Conservation (phyloP, 2,329 filamentous ascomycete species). For the Cordyceps sp. region DNA sequence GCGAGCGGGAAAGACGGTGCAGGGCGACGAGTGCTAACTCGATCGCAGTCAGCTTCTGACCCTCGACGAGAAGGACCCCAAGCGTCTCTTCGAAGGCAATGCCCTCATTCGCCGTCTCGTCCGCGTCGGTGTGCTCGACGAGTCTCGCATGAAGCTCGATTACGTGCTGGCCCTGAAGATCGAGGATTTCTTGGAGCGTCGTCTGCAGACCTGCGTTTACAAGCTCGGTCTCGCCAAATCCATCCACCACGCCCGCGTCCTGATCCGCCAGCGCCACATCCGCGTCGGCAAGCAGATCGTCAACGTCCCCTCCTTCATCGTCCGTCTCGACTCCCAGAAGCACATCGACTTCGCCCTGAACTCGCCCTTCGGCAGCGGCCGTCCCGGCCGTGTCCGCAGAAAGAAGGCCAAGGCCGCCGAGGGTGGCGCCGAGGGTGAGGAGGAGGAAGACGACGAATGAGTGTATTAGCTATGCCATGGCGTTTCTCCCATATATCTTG, state of each 20-base stretch:
- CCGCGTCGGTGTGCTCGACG: constrained; percentile 97
- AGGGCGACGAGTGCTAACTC: constrained; percentile 9
- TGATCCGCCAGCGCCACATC: constrained; percentile 99
- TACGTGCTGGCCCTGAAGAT: constrained; percentile 98
- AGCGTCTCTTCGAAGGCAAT: constrained; percentile 99
- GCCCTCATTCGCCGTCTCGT: constrained; percentile 99
- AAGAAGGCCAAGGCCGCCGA: constrained; percentile 99
- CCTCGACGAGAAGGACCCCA: constrained; percentile 99
- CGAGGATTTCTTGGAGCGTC: constrained; percentile 99
- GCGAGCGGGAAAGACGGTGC: neutral
- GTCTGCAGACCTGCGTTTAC: constrained; percentile 99
- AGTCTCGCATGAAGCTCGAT: constrained; percentile 99
- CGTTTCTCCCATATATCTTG: constrained; percentile 12
- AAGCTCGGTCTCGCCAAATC: constrained; percentile 99
- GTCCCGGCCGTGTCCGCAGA: constrained; percentile 92
- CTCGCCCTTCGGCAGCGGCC: constrained; percentile 94
- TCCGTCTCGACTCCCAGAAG: constrained; percentile 99
- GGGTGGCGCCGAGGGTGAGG: constrained; percentile 63
- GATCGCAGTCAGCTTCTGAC: constrained; percentile 84
- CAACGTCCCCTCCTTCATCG: constrained; percentile 98
- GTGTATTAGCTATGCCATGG: constrained; percentile 18
- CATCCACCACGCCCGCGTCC: constrained; percentile 98
- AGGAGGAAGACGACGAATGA: constrained; percentile 72
- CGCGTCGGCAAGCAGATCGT: constrained; percentile 99
- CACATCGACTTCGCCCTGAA: constrained; percentile 98